A percentile compares a stretch with the other conserved stretches of the same genome.
These are phyloP conservation scores for Spergularia bocconei DNA, from an alignment of 148 eudicot species.

Conservation along the genomic window DNA sequence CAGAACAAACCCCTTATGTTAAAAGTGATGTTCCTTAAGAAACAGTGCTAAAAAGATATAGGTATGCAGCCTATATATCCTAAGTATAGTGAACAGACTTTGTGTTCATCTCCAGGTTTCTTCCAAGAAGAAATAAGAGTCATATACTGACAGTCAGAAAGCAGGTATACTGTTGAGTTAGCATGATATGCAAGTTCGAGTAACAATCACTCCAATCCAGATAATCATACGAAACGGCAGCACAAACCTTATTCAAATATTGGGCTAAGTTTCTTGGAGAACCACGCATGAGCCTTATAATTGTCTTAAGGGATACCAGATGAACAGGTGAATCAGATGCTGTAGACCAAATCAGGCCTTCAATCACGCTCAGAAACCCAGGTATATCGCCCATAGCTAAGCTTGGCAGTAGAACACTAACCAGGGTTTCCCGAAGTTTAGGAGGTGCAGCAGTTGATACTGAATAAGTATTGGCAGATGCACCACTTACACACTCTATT, in stretches of 20 bases:
- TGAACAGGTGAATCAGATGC: constrained; percentile 99
- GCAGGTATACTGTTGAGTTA: constrained; percentile 7
- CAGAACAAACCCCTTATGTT: too few relatives aligned
- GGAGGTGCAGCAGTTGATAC: constrained; percentile 51
- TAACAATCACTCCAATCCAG: background rate
- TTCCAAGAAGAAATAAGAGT: background rate
- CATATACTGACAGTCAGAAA: constrained; percentile 10
- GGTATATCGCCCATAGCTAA: constrained; percentile 82
- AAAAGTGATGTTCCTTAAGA: too few relatives aligned
- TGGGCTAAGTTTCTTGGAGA: constrained; percentile 84
- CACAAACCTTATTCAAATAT: constrained; percentile 84
- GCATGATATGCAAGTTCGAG: background rate
- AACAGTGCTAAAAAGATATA: too few relatives aligned
- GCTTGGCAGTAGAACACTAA: constrained; percentile 86
- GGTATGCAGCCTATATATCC: background rate
- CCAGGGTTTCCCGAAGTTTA: constrained; percentile 69
- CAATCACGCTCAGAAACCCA: constrained; percentile 80
- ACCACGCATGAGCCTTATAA: constrained; percentile 79
- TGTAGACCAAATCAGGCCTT: constrained; percentile 96
- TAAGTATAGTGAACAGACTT: background rate
- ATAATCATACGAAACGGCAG: constrained; percentile 3
- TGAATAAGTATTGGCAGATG: constrained; percentile 45
- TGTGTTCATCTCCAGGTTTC: background rate
- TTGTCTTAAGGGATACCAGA: constrained; percentile 73
- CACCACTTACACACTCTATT: constrained; percentile 83